These are phyloP conservation scores for Infundibulicybe gibba DNA, from an alignment of 768 basidiomycete genomes.

Conservation along the genomic window DNA sequence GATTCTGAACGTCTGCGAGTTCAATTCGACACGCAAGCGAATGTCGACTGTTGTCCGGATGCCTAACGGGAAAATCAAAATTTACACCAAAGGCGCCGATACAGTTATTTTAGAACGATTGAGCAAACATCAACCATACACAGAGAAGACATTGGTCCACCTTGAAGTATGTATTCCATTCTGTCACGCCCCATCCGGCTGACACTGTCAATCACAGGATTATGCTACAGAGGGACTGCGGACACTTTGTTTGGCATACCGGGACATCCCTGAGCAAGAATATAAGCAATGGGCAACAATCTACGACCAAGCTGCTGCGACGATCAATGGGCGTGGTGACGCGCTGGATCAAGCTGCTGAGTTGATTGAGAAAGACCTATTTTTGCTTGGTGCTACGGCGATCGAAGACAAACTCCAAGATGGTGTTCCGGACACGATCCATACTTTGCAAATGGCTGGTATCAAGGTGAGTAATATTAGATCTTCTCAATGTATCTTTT, in stretches of 20 bases:
- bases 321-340: conserved; percentile 92
- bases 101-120: conserved; percentile 95
- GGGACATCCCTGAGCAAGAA: conserved; percentile 88
- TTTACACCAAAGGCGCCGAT: conserved; percentile 97
- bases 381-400: conserved; percentile 92
- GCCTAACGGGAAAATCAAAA: conserved; percentile 87
- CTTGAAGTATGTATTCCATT: conserved; percentile 63
- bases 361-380: conserved; percentile 91
- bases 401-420: conserved; percentile 99
- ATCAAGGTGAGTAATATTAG: conserved; percentile 67
- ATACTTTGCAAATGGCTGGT: conserved; percentile 95
- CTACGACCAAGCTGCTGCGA: conserved; percentile 90
- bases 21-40: conserved; percentile 95
- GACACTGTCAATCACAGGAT: conserved; percentile 45
- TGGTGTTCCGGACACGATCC: conserved; percentile 97
- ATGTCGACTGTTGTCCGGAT: conserved; percentile 94
- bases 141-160: conserved; percentile 83
- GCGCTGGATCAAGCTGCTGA: conserved; percentile 95
- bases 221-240: conserved; percentile 97
- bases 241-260: conserved; percentile 93
- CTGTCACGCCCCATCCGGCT: conserved; percentile 4
- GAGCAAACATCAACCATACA: conserved; percentile 79
- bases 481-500: neutral
- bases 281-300: conserved; percentile 87
- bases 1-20: conserved; percentile 96